phyloP scores from a whole-genome alignment of 495 filamentous ascomycete species.

The Tuber microsphaerosporum region DNA sequence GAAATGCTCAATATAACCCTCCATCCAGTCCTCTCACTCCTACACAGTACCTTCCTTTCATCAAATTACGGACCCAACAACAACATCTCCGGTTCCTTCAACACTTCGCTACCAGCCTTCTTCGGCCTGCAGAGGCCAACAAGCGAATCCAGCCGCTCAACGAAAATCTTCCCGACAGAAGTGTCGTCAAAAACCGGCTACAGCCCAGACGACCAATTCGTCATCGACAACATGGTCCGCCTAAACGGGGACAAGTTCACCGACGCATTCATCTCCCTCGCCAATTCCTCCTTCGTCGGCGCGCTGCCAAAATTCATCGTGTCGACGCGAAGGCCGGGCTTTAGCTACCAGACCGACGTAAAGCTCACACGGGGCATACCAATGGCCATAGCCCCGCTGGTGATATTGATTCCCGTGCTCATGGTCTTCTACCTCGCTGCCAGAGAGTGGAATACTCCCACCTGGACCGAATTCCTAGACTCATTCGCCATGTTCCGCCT shows the following conservation, averaged over 20 bases:
- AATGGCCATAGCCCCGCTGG: constrained; percentile 15
- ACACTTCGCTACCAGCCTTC: constrained; percentile 27
- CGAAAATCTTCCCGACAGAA: not conserved
- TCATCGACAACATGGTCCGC: constrained; percentile 29
- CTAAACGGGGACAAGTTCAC: constrained; percentile 12
- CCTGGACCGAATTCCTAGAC: constrained; percentile 34
- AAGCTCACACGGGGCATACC: constrained; percentile 27
- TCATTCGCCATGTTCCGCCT: constrained; percentile 32
- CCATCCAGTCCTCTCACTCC: constrained; percentile 19
- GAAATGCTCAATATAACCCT: constrained; percentile 30
- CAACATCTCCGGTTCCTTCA: constrained; percentile 11
- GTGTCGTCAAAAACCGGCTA: constrained; percentile 15
- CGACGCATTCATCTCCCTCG: constrained; percentile 23
- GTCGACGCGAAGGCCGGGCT: constrained; percentile 7
- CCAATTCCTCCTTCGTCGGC: constrained; percentile 28
- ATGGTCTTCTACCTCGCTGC: constrained; percentile 28
- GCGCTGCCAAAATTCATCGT: constrained; percentile 20
- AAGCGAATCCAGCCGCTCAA: constrained; percentile 10
- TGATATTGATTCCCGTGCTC: constrained; percentile 21
- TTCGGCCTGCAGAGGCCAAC: constrained; percentile 29
- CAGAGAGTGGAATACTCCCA: constrained; percentile 23
- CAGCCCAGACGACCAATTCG: constrained; percentile 12
- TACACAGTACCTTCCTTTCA: constrained; percentile 21
- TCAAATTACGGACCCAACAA: constrained; percentile 24
- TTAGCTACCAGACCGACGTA: constrained; percentile 31